Conservation (phyloP, 2,329 filamentous ascomycete genomes). For the Calonectria hongkongensis region DNA sequence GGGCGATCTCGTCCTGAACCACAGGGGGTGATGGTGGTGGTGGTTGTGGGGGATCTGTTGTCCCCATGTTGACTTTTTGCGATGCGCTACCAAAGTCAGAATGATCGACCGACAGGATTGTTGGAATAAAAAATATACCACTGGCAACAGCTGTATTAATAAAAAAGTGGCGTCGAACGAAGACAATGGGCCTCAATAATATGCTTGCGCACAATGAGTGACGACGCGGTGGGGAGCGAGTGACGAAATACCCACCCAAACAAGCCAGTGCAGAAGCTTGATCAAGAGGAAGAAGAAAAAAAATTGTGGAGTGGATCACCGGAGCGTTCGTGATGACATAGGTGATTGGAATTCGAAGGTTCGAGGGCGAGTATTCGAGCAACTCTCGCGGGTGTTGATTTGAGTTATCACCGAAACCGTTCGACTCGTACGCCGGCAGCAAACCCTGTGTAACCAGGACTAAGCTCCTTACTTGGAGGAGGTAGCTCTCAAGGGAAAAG, state of each 20-base stretch:
- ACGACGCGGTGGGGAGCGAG: slow-evolving; percentile 43
- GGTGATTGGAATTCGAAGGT: slow-evolving; percentile 37
- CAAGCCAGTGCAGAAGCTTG: slow-evolving; percentile 28
- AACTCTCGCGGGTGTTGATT: not conserved
- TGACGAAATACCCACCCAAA: slow-evolving; percentile 43
- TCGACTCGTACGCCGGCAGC: not conserved
- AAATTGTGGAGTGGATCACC: slow-evolving; percentile 47
- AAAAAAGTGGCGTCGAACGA: slow-evolving; percentile 15
- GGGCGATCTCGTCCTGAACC: slow-evolving; percentile 40
- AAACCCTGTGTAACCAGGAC: slow-evolving; percentile 12
- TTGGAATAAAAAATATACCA: slow-evolving; percentile 10
- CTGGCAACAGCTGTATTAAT: slow-evolving; percentile 12
- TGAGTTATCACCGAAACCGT: slow-evolving; percentile 15
- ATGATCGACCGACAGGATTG: not conserved
- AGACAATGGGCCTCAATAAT: not conserved
- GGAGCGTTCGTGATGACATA: slow-evolving; percentile 44
- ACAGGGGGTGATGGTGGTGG: too few species aligned
- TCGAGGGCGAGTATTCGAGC: slow-evolving; percentile 14
- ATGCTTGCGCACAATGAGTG: slow-evolving; percentile 17
- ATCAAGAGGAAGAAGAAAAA: slow-evolving; percentile 42
- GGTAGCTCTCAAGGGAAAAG: not conserved
- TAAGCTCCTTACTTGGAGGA: slow-evolving; percentile 12
- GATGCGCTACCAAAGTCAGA: slow-evolving; percentile 13
- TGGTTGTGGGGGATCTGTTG: slow-evolving; percentile 45
- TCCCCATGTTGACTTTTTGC: slow-evolving; percentile 29